These are phyloP conservation scores for Asterionellopsis glacialis DNA, from an alignment of 108 stramenopile genomes.

Conservation along the genomic window DNA sequence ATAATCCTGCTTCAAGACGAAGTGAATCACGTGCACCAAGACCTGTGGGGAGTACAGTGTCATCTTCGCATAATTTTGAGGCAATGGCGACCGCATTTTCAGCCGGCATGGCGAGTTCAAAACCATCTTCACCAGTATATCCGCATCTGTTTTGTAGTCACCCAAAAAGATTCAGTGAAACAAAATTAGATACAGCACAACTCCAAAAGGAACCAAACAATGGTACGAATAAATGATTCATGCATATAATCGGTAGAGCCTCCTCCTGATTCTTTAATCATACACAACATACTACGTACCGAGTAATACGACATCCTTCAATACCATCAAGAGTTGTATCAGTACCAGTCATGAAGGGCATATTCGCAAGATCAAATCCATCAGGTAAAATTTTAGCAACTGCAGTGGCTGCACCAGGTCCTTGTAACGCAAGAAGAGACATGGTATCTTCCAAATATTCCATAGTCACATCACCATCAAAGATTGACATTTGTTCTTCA, in stretches of 20 bases:
- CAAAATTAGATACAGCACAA: not conserved
- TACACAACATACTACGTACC: too few species aligned
- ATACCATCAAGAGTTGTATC: constrained; percentile 86
- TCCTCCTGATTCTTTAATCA: too few species aligned
- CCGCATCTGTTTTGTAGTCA: constrained; percentile 76
- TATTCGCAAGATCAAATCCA: constrained; percentile 73
- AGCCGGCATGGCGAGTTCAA: constrained; percentile 92
- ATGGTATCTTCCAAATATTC: constrained; percentile 88
- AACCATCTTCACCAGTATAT: constrained; percentile 99
- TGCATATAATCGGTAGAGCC: too few species aligned
- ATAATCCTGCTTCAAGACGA: constrained; percentile 97
- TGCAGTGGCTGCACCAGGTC: constrained; percentile 87
- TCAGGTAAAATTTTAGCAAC: constrained; percentile 73
- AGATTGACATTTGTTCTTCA: constrained; percentile 56
- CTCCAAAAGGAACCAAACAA: too few species aligned
- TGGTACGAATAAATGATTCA: too few species aligned
- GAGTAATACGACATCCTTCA: constrained; percentile 88
- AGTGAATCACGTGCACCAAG: constrained; percentile 98
- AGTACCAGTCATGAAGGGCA: constrained; percentile 95
- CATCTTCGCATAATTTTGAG: constrained; percentile 65
- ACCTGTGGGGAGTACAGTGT: constrained; percentile 86
- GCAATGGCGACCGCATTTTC: constrained; percentile 78
- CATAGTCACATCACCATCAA: constrained; percentile 85
- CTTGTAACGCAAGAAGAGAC: constrained; percentile 95
- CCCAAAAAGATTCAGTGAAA: not conserved